Evolutionary conservation across 495 filamentous ascomycete genomes (phyloP), one percentile per base, ranked within the genome.

Genomic region (Neurospora sublineolata): DNA sequence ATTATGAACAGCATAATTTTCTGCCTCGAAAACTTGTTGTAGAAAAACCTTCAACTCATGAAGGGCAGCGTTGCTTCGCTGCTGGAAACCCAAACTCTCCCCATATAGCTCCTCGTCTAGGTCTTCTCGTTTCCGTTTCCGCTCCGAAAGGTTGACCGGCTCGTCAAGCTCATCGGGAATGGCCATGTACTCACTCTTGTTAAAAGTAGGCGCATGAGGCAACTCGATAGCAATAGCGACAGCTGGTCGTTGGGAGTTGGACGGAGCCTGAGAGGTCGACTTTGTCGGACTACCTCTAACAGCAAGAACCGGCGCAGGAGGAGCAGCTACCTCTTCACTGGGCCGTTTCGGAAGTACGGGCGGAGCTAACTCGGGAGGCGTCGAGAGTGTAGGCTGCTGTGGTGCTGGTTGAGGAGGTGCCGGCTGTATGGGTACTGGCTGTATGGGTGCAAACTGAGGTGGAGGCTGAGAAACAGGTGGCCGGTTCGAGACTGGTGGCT

Each of bases 21-120:
- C 93, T 1, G 92, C 90, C 72, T 92, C 87, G 76, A 96, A 94
- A 27, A 94, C 86, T 30, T 91, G 87, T 69, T 90, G 84, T 3
- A 97, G 79, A 42, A 91, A 84, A 23, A 88, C 84, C 68, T 88
- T 87, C 16, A 97, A 79, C 41, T 89, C 88, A 60, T 89, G 80
- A 67, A 93, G 83, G 67, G 89, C 89, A 4, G 87, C 84, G 75
- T 96, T 90, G 4, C 92, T 90, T 76, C 93, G 90, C 72, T 94
- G 91, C 70, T 92, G 89, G 76, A 95, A 90, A 76, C 94, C 93
- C 64, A 88, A 76, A 67, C 85, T 84, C 3, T 80, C 80, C 14
- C 82, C 82, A 36, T 88, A 77, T 8, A 80, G 70, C 33, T 85
- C 86, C 8, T 83, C 80, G 39, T 84, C 82, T 3, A 83, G 67